A percentile compares a stretch with the other conserved stretches of the same genome.
These are phyloP conservation scores for Colletotrichum sp. DNA, from an alignment of 2,329 filamentous ascomycete species.

Conservation along the genomic window DNA sequence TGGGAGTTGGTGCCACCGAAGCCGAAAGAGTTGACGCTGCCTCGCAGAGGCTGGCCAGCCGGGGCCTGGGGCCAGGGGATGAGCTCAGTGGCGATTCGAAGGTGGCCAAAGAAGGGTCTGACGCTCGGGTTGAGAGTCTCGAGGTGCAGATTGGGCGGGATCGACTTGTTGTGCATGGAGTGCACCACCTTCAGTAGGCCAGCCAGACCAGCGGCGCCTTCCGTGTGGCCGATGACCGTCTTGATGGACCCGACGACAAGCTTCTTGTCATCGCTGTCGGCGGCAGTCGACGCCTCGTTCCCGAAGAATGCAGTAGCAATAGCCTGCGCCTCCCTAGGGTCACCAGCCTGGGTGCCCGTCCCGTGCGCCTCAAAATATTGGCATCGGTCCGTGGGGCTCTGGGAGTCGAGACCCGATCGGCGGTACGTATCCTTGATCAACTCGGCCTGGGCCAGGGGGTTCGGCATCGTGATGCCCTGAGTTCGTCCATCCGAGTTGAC, in stretches of 20 bases:
- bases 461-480: conserved; percentile 44
- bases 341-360: conserved; percentile 39
- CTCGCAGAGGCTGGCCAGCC: conserved; percentile 21
- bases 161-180: conserved; percentile 19
- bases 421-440: conserved; percentile 43
- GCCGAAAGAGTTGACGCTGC: conserved; percentile 27
- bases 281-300: conserved; percentile 24
- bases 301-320: conserved; percentile 31
- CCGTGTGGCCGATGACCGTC: conserved; percentile 24
- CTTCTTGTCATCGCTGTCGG: conserved; percentile 17
- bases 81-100: conserved; percentile 29
- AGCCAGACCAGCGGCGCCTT: conserved; percentile 23
- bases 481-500: conserved; percentile 46
- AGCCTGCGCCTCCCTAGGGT: conserved; percentile 29
- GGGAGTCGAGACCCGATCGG: conserved; percentile 38
- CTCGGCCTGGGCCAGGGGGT: conserved; percentile 36
- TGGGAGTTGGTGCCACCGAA: conserved; percentile 27
- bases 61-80: conserved; percentile 29
- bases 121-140: conserved; percentile 24
- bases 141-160: conserved; percentile 23
- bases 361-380: conserved; percentile 52
- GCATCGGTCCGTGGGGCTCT: conserved; percentile 30
- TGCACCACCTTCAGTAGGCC: conserved; percentile 23
- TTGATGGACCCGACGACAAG: conserved; percentile 31
- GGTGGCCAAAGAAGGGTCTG: conserved; percentile 22